These are phyloP conservation scores for Hypoxylon sp. DNA, from an alignment of 2,329 filamentous ascomycete species.

Conservation along the genomic window DNA sequence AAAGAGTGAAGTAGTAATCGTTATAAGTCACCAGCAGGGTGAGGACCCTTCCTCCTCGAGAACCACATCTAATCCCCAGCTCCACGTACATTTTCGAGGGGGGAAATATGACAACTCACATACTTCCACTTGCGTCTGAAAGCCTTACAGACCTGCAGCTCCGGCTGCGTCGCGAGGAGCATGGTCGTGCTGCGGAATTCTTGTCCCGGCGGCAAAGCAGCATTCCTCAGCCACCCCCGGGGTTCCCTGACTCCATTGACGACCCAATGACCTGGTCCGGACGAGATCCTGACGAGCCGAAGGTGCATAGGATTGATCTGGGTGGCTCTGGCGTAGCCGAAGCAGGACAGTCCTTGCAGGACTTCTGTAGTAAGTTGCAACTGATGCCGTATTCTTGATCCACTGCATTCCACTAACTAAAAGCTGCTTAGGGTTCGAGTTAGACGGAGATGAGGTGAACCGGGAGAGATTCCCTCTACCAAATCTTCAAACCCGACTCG, in stretches of 20 bases:
- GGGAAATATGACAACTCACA: conserved; percentile 43
- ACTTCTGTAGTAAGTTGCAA: conserved; percentile 47
- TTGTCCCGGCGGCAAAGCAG: conserved; percentile 31
- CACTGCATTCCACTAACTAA: conserved; percentile 30
- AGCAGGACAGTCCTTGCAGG: conserved; percentile 46
- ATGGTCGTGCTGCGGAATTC: conserved; percentile 26
- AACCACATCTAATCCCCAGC: conserved; percentile 15
- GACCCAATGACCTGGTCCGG: conserved; percentile 46
- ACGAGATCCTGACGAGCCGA: conserved; percentile 22
- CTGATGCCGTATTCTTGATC: conserved; percentile 41
- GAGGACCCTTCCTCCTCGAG: conserved; percentile 22
- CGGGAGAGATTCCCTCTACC: conserved; percentile 60
- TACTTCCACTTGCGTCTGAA: conserved; percentile 33
- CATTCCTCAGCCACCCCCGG: conserved; percentile 35
- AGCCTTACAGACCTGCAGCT: conserved; percentile 31
- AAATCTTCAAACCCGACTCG: conserved; percentile 55
- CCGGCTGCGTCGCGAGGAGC: conserved; percentile 32
- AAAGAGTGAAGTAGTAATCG: conserved; percentile 7
- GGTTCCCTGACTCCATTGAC: conserved; percentile 42
- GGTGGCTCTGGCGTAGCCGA: conserved; percentile 43
- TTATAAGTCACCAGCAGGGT: conserved; percentile 34
- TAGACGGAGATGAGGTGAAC: conserved; percentile 58
- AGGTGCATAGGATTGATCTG: conserved; percentile 45
- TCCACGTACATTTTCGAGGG: conserved; percentile 12
- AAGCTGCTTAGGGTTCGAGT: conserved; percentile 51